Base-by-base conservation (phyloP, 2,329 filamentous ascomycete genomes). In the Calonectria hawksworthii region DNA sequence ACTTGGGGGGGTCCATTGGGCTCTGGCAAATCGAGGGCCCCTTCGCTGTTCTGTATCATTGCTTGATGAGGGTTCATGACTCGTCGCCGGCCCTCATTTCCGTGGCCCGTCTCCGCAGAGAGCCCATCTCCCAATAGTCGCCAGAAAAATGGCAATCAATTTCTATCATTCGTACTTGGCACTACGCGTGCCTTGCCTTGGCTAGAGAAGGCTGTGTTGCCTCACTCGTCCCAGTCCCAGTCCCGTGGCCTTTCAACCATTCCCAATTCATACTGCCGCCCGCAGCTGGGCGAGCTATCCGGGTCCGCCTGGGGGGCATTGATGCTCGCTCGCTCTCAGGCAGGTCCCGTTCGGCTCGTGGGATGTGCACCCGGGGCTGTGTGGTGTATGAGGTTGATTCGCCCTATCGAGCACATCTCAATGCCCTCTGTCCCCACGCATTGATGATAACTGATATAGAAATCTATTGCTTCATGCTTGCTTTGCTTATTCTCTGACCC, bases 11-110 rank as follows among this genome's bases (percentile, higher is more conserved):
- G 21, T 59, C 69, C 63, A 50, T 67, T 30, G 54, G 54, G 54
- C 64, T 54, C 65, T 68, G 56, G 38, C 38, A 68, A 73, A 41
- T 64, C 36, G 21, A 63, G 56, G 56, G 32, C 41, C 65, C 44
- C 41, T 16, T 47, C 28, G 44, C 38, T 32, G 44, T 64, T 18
- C 18, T 52, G 69, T 47, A 47, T 54, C 41, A 30, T 51, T 21
- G 23, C 32, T 30, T 30, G 68, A 44, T 52, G 18, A 47, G 51
- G 65, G 66, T 50, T 64, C 71, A 73, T 73, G 71, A 73, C 71
- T 73, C 71, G 71, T 50, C 61, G 36, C 36, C 56, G 36, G 56
- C 56, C 50, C 50, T 73, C 71, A 73, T 73, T 73, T 73, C 71
- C 71, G 59, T 73, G 66, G 38, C 63, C 41, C 61, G 61, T 65